Evolutionary conservation across 164 flowering plant species (phyloP).

Genomic region (Protea cynaroides): DNA sequence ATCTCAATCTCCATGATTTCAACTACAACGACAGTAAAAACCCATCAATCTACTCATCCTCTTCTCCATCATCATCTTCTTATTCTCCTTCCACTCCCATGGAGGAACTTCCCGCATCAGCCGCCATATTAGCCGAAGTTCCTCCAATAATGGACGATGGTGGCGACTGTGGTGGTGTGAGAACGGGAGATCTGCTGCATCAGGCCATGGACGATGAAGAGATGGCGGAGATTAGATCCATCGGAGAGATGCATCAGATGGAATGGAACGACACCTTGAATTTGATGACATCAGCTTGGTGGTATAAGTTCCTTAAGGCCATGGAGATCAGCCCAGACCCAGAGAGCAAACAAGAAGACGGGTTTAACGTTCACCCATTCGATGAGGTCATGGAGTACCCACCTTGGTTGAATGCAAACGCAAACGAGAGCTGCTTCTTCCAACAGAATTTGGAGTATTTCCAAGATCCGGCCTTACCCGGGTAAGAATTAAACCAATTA

Average conservation of each 20-base stretch:
- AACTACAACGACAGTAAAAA: conserved; percentile 47
- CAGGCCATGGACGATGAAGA: conserved; percentile 62
- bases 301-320: conserved; percentile 68
- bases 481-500: conserved; percentile 36
- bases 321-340: conserved; percentile 41
- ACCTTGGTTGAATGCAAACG: conserved; percentile 69
- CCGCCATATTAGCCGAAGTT: conserved; percentile 16
- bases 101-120: neutral
- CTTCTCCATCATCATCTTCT: conserved; percentile 48
- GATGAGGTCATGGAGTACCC: conserved; percentile 74
- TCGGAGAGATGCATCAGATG: conserved; percentile 83
- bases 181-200: conserved; percentile 39
- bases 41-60: conserved; percentile 27
- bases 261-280: conserved; percentile 80
- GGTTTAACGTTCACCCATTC: conserved; percentile 26
- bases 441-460: conserved; percentile 41
- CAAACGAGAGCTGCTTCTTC: conserved; percentile 38
- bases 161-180: conserved; percentile 6
- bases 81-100: conserved; percentile 27
- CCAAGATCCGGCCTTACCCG: conserved; percentile 65
- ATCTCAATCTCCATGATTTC: conserved; percentile 76
- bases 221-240: conserved; percentile 74
- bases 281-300: conserved; percentile 77
- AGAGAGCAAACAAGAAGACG: conserved; percentile 26
- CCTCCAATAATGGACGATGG: conserved; percentile 13